These are phyloP conservation scores for Aspergillus sparsus DNA, from an alignment of 495 filamentous ascomycete genomes.

Conservation along the genomic window DNA sequence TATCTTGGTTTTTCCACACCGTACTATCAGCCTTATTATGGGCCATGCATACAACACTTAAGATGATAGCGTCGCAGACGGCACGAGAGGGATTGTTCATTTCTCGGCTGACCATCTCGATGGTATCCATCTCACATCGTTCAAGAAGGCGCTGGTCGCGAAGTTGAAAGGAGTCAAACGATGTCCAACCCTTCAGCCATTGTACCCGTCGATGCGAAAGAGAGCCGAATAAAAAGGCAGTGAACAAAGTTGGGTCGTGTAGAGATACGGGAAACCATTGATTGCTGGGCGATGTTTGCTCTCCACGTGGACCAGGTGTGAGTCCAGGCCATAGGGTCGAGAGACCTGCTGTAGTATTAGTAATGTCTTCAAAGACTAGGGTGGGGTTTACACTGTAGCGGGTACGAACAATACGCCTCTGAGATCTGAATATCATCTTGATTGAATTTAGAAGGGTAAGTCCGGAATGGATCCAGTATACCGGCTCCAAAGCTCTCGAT, in stretches of 20 bases:
- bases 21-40: slow-evolving; percentile 37
- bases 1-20: slow-evolving; percentile 10
- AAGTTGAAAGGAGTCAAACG: slow-evolving; percentile 24
- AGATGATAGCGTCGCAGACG: slow-evolving; percentile 38
- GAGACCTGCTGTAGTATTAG: slow-evolving; percentile 23
- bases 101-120: slow-evolving; percentile 40
- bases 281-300: slow-evolving; percentile 12
- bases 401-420: slow-evolving; percentile 21
- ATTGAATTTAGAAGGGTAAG: slow-evolving; percentile 29
- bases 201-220: slow-evolving; percentile 44
- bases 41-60: slow-evolving; percentile 46
- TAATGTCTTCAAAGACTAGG: neutral
- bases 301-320: slow-evolving; percentile 23
- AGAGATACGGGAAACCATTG: slow-evolving; percentile 41
- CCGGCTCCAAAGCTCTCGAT: slow-evolving; percentile 32
- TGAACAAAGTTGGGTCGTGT: slow-evolving; percentile 39
- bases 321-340: slow-evolving; percentile 41
- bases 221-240: slow-evolving; percentile 41
- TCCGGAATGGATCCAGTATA: slow-evolving; percentile 37
- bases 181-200: slow-evolving; percentile 35
- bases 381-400: neutral
- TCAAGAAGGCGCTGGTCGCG: slow-evolving; percentile 33
- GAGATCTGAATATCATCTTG: slow-evolving; percentile 18
- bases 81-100: slow-evolving; percentile 35
- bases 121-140: slow-evolving; percentile 40